phyloP scores from a whole-genome alignment of 2,329 filamentous ascomycete genomes.

The Microsporum ferrugineum region DNA sequence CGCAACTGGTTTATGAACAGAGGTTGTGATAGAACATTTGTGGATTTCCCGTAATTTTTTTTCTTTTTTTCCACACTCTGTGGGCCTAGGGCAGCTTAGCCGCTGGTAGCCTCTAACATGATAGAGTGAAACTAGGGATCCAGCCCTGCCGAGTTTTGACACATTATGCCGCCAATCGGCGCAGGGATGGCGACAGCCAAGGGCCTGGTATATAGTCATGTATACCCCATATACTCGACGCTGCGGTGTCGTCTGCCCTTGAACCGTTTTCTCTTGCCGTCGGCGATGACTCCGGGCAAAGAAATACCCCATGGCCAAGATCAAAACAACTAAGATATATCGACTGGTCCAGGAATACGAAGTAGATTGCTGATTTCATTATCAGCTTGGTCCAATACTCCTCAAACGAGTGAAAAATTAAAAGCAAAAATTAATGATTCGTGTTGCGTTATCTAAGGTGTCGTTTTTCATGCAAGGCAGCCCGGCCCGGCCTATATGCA shows the following conservation, averaged over 20 bases:
- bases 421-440: not conserved
- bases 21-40: not conserved
- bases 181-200: not conserved
- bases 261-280: not conserved
- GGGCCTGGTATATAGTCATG: not conserved
- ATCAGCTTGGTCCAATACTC: not conserved
- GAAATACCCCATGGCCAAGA: not conserved
- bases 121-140: not conserved
- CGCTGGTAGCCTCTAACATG: slow-evolving; percentile 1
- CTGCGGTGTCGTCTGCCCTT: not conserved
- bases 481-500: not conserved
- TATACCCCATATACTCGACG: not conserved
- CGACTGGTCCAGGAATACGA: not conserved
- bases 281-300: not conserved
- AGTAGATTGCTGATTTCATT: slow-evolving; percentile 1
- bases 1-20: not conserved
- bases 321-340: not conserved
- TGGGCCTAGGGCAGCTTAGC: not conserved
- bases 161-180: not conserved
- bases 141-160: not conserved
- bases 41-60: not conserved
- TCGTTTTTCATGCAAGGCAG: slow-evolving; percentile 3
- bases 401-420: not conserved
- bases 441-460: not conserved
- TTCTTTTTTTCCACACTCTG: not conserved